Conservation (phyloP, 2,329 filamentous ascomycete species). For the Chrysosporium keratinophilum region DNA sequence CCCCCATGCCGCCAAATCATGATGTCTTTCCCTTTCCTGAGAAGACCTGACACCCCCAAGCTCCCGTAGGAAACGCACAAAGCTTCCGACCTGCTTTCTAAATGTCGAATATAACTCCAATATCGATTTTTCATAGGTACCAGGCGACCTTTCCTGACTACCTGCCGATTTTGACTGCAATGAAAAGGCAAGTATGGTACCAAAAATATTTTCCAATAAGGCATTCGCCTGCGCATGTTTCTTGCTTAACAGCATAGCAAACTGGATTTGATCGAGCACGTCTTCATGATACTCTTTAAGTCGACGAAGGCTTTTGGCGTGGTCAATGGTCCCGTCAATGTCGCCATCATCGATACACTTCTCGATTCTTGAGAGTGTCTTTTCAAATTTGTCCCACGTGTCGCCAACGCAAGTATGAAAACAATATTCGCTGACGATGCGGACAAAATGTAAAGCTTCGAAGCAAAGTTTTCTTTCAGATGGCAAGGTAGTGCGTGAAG, state of each 20-base stretch:
- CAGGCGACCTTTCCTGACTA: background rate
- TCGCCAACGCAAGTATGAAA: slow-evolving; percentile 65
- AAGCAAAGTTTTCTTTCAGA: slow-evolving; percentile 53
- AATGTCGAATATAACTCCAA: slow-evolving; percentile 54
- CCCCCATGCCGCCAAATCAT: slow-evolving; percentile 19
- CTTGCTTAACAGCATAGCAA: slow-evolving; percentile 61
- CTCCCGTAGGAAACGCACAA: slow-evolving; percentile 60
- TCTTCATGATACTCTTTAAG: slow-evolving; percentile 61
- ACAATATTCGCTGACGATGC: slow-evolving; percentile 62
- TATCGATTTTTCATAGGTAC: slow-evolving; percentile 19
- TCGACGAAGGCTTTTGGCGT: slow-evolving; percentile 52
- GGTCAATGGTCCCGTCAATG: slow-evolving; percentile 38
- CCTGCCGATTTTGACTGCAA: slow-evolving; percentile 24
- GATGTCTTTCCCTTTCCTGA: slow-evolving; percentile 20
- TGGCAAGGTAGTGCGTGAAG: slow-evolving; percentile 24
- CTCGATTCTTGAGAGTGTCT: slow-evolving; percentile 55
- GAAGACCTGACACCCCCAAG: slow-evolving; percentile 34
- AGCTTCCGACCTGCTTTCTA: slow-evolving; percentile 60
- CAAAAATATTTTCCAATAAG: slow-evolving; percentile 67
- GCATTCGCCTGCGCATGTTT: slow-evolving; percentile 62
- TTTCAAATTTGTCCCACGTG: slow-evolving; percentile 62
- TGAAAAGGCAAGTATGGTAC: slow-evolving; percentile 60
- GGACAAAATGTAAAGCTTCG: slow-evolving; percentile 71
- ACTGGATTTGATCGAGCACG: slow-evolving; percentile 64
- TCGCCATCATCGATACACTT: slow-evolving; percentile 42